A percentile compares a stretch with the other conserved stretches of the same genome.
Evolutionary conservation across 768 basidiomycete species (phyloP).

Genomic region (Lactarius quietus): DNA sequence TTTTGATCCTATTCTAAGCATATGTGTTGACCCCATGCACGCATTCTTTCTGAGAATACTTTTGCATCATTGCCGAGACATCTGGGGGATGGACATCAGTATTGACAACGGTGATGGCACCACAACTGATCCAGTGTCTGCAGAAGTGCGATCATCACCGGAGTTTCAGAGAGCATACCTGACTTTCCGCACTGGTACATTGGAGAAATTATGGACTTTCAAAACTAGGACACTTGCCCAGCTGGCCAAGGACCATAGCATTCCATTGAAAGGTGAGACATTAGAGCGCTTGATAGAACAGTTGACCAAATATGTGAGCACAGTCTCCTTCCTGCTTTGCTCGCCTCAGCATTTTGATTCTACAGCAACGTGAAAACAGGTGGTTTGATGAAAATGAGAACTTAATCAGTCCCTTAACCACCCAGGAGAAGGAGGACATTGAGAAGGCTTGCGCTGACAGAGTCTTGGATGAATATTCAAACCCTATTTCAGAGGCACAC

Average conservation of each 20-base stretch:
- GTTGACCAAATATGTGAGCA: not conserved
- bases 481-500: not conserved
- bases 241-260: not conserved
- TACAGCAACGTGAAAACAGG: not conserved
- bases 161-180: not conserved
- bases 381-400: not conserved
- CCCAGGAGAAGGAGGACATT: not conserved
- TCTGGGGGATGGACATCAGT: constrained; percentile 5
- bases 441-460: no score
- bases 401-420: not conserved
- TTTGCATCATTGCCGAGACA: constrained; percentile 20
- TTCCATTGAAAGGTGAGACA: not conserved
- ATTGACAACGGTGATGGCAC: not conserved
- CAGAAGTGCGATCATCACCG: not conserved
- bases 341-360: not conserved
- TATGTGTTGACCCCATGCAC: constrained; percentile 30
- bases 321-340: not conserved
- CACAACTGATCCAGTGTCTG: not conserved
- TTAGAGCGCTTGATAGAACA: not conserved
- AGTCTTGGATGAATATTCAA: not conserved
- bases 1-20: constrained; percentile 18
- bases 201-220: not conserved
- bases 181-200: not conserved
- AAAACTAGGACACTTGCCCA: not conserved
- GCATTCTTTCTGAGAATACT: constrained; percentile 21